These are phyloP conservation scores for Obba rivulosa DNA, from an alignment of 768 basidiomycete species.

Conservation along the genomic window DNA sequence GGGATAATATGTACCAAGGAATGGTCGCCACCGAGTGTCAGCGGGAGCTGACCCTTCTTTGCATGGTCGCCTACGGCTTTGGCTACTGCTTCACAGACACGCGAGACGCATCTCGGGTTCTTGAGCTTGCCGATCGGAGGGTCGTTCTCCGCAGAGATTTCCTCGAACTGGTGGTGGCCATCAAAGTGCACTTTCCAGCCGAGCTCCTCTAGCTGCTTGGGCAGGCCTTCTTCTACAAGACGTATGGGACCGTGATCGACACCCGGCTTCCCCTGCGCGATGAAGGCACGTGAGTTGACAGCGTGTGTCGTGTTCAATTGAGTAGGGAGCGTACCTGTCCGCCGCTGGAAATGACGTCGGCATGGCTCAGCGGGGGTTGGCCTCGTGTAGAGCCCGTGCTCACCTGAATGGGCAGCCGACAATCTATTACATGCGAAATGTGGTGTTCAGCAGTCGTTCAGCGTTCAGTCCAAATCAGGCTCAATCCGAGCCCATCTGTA, in stretches of 20 bases:
- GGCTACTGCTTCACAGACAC: slow-evolving; percentile 78
- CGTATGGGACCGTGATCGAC: slow-evolving; percentile 88
- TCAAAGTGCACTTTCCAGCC: slow-evolving; percentile 91
- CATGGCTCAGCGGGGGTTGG: not conserved
- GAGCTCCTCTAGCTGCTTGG: slow-evolving; percentile 67
- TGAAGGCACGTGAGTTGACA: not conserved
- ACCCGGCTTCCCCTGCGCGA: slow-evolving; percentile 59
- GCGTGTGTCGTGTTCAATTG: slow-evolving; percentile 4
- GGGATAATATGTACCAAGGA: slow-evolving; percentile 58
- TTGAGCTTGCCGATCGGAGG: slow-evolving; percentile 86
- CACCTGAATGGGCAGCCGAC: slow-evolving; percentile 97
- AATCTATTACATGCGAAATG: slow-evolving; percentile 45
- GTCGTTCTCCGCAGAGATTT: slow-evolving; percentile 55
- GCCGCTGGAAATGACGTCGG: slow-evolving; percentile 36
- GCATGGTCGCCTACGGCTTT: slow-evolving; percentile 69
- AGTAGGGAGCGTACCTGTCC: slow-evolving; percentile 46
- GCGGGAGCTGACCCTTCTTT: slow-evolving; percentile 72
- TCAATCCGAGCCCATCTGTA: slow-evolving; percentile 10
- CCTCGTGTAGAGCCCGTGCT: slow-evolving; percentile 9
- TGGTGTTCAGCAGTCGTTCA: too few relatives aligned
- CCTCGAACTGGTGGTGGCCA: slow-evolving; percentile 86
- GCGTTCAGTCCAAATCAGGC: too few relatives aligned
- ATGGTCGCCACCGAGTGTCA: slow-evolving; percentile 96
- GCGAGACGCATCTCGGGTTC: slow-evolving; percentile 84
- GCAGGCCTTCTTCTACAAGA: slow-evolving; percentile 82